phyloP scores from a whole-genome alignment of 139 green algal species.

The Coelastrella sp. region DNA sequence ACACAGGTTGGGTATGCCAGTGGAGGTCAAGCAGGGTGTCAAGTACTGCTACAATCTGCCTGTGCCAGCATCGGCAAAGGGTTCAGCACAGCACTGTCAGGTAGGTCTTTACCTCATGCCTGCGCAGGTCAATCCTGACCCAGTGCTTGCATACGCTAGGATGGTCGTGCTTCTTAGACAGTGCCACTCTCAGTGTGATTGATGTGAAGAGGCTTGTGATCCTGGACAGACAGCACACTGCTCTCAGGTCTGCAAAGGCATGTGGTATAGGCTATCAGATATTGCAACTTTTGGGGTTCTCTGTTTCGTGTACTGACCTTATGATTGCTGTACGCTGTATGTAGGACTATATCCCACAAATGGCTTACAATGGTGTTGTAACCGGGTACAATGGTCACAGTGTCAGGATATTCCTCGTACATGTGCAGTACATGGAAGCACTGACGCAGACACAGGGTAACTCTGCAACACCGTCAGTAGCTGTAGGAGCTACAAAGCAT shows the following conservation, averaged over 20 bases:
- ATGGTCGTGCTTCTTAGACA: background rate
- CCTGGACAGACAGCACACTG: too few species aligned
- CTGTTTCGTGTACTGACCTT: background rate
- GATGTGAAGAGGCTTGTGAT: too few species aligned
- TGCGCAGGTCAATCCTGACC: background rate
- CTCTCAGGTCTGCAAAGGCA: background rate
- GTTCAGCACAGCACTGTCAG: constrained; percentile 2
- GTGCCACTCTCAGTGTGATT: background rate
- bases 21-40: background rate
- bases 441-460: background rate
- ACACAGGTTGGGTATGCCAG: background rate
- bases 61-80: background rate
- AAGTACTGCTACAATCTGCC: constrained; percentile 33
- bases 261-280: background rate
- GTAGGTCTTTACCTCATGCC: background rate
- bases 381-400: constrained; percentile 5
- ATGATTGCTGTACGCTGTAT: background rate
- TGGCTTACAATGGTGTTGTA: constrained; percentile 20
- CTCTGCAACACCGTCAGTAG: too few species aligned
- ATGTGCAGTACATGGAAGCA: background rate
- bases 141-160: background rate
- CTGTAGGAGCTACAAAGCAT: too few species aligned
- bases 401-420: constrained; percentile 20
- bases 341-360: constrained; percentile 37
- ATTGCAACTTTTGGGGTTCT: background rate